phyloP scores from a whole-genome alignment of 1,284 basidiomycete genomes.

The Leccinum subspadiceum region DNA sequence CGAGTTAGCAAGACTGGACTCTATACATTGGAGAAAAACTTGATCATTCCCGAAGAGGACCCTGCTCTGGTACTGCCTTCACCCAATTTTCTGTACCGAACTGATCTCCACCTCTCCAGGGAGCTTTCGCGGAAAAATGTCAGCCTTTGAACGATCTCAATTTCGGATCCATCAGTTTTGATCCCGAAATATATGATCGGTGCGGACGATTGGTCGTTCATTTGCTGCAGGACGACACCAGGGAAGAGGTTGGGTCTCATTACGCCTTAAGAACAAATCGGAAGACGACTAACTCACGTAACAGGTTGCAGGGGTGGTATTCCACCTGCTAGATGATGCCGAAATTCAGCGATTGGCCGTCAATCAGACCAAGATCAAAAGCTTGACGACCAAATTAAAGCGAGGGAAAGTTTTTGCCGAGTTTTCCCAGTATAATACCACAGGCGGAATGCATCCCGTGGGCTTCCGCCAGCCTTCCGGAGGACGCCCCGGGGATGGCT shows the following conservation, averaged over 20 bases:
- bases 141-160: neutral
- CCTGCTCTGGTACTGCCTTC: neutral
- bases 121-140: neutral
- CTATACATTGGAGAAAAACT: neutral
- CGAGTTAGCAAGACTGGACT: neutral
- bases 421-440: too few species aligned
- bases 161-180: neutral
- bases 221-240: neutral
- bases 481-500: too few species aligned
- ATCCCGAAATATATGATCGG: neutral
- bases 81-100: neutral
- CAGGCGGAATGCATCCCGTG: too few species aligned
- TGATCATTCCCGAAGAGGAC: neutral
- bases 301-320: too few species aligned
- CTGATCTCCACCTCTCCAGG: neutral
- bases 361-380: too few species aligned
- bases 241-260: neutral
- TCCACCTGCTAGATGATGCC: too few species aligned
- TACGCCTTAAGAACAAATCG: neutral
- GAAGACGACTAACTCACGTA: too few species aligned
- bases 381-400: too few species aligned
- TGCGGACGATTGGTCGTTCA: neutral
- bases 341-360: too few species aligned
- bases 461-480: too few species aligned
- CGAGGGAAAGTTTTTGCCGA: too few species aligned